These are phyloP conservation scores for Trypethelium eluteriae DNA, from an alignment of 495 filamentous ascomycete species.

Conservation along the genomic window DNA sequence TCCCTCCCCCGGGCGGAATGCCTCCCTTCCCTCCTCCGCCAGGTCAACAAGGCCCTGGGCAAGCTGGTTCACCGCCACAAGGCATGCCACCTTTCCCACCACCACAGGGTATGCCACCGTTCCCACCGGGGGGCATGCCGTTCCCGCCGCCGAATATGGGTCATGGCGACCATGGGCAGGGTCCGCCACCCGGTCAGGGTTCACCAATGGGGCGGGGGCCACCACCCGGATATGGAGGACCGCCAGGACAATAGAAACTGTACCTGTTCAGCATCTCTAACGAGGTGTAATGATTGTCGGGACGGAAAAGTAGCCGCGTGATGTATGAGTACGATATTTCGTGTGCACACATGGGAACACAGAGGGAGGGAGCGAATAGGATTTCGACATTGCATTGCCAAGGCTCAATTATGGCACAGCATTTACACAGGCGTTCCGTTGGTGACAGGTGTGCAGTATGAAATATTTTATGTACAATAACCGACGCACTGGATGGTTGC, in stretches of 20 bases:
- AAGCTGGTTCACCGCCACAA: constrained; percentile 18
- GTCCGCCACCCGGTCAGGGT: neutral
- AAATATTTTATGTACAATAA: neutral
- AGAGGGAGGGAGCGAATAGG: neutral
- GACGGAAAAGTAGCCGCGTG: neutral
- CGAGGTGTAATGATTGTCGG: too few relatives aligned
- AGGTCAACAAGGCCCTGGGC: constrained; percentile 15
- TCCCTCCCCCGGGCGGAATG: constrained; percentile 48
- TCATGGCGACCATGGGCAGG: neutral
- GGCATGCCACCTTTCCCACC: constrained; percentile 18
- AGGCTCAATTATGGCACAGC: neutral
- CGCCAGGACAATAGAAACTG: neutral
- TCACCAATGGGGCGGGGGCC: neutral
- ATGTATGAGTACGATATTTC: neutral
- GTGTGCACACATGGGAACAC: too few relatives aligned
- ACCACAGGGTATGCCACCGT: constrained; percentile 19
- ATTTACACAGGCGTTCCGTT: neutral
- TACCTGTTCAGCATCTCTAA: too few relatives aligned
- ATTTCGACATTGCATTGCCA: neutral
- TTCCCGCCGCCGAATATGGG: constrained; percentile 26
- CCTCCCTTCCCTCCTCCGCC: constrained; percentile 36
- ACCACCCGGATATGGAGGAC: neutral
- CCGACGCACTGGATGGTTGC: neutral
- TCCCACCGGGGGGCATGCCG: constrained; percentile 19
- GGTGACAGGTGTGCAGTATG: neutral